Conservation (phyloP, 2,329 filamentous ascomycete species). For the Penicillium occitanis region DNA sequence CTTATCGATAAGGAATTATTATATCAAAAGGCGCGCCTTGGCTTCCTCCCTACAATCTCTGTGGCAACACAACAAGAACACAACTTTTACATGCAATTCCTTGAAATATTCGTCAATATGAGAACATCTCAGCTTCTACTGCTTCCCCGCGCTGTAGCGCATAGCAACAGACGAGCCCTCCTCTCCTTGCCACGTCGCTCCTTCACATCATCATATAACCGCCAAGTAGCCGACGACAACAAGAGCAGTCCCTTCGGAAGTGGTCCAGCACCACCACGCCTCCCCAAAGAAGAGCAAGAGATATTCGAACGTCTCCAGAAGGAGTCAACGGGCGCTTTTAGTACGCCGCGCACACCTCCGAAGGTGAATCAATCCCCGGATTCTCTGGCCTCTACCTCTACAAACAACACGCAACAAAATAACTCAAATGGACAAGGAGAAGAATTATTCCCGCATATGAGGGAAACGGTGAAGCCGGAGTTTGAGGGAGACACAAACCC, state of each 20-base stretch:
- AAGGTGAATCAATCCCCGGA: slow-evolving; percentile 54
- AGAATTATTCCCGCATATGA: slow-evolving; percentile 64
- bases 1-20: slow-evolving; percentile 21
- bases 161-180: background rate
- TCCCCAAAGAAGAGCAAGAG: slow-evolving; percentile 85
- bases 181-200: slow-evolving; percentile 14
- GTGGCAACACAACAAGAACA: background rate
- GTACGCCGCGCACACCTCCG: slow-evolving; percentile 53
- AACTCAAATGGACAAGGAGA: slow-evolving; percentile 31
- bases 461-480: slow-evolving; percentile 78
- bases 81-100: background rate
- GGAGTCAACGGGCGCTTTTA: slow-evolving; percentile 73
- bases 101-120: background rate
- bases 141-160: background rate
- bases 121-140: background rate
- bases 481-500: slow-evolving; percentile 92
- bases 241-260: slow-evolving; percentile 34
- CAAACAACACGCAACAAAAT: slow-evolving; percentile 53
- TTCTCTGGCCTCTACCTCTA: slow-evolving; percentile 26
- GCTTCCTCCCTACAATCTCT: background rate
- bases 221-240: slow-evolving; percentile 30
- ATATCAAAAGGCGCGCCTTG: background rate
- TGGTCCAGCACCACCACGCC: slow-evolving; percentile 74
- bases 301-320: slow-evolving; percentile 85
- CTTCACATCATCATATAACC: slow-evolving; percentile 30